These are phyloP conservation scores for Xylariaceae sp. DNA, from an alignment of 2,329 filamentous ascomycete species.

Conservation along the genomic window DNA sequence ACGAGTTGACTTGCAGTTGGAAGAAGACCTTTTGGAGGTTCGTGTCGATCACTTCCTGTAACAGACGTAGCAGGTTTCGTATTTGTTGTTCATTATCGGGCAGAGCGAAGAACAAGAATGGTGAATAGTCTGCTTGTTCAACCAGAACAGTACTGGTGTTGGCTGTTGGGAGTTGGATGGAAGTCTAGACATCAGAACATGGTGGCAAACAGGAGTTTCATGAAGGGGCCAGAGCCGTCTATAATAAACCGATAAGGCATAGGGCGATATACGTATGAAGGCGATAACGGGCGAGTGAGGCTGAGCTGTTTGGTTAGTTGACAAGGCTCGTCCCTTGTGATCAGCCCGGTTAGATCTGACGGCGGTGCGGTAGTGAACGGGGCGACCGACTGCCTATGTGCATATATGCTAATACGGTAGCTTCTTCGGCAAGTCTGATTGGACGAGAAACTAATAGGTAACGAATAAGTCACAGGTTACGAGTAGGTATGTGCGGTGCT, in stretches of 20 bases:
- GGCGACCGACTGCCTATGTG: too few relatives aligned
- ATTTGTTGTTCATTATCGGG: slow-evolving; percentile 17
- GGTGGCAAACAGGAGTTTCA: slow-evolving; percentile 23
- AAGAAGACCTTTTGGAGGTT: background rate
- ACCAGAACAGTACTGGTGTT: slow-evolving; percentile 10
- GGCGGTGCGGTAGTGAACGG: background rate
- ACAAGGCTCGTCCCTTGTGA: background rate
- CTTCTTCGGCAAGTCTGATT: background rate
- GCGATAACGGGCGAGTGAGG: slow-evolving; percentile 24
- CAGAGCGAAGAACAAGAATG: slow-evolving; percentile 8
- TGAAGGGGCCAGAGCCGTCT: slow-evolving; percentile 15
- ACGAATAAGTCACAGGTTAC: background rate
- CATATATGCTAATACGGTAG: background rate
- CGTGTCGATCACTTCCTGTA: slow-evolving; percentile 19
- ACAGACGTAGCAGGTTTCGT: slow-evolving; percentile 9
- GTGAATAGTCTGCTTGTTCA: slow-evolving; percentile 1
- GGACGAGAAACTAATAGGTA: background rate
- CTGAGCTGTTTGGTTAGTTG: slow-evolving; percentile 23
- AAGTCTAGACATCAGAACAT: slow-evolving; percentile 10
- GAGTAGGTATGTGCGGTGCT: background rate
- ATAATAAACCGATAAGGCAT: slow-evolving; percentile 9
- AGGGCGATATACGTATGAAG: too few relatives aligned
- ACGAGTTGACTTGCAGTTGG: background rate
- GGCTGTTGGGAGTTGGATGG: too few relatives aligned
- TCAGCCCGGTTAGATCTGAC: background rate